Conservation (phyloP, 2,329 filamentous ascomycete genomes). For the Cladorrhinum sp. region DNA sequence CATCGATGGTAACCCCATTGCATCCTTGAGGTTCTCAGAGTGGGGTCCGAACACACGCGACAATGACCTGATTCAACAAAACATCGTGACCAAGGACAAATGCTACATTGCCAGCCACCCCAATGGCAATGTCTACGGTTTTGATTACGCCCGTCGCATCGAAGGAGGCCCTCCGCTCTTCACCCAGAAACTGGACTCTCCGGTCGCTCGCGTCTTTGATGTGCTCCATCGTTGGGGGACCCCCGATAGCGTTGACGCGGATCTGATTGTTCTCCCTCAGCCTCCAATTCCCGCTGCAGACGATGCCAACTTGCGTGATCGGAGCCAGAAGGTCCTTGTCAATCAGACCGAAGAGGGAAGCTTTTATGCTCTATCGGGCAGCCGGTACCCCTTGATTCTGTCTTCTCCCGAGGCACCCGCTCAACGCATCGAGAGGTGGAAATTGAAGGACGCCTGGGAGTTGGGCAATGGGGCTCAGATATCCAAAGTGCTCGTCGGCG, state of each 20-base stretch:
- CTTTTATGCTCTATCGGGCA: constrained; percentile 92
- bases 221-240: constrained; percentile 71
- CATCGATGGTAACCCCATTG: constrained; percentile 70
- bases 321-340: constrained; percentile 70
- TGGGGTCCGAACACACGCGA: constrained; percentile 94
- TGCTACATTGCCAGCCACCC: constrained; percentile 85
- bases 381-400: constrained; percentile 79
- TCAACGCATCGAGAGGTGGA: constrained; percentile 45
- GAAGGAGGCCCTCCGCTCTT: constrained; percentile 55
- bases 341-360: constrained; percentile 83
- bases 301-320: constrained; percentile 47
- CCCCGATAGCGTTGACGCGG: constrained; percentile 61
- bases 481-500: constrained; percentile 64
- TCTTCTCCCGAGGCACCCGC: constrained; percentile 54
- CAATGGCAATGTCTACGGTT: constrained; percentile 78
- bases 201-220: constrained; percentile 86
- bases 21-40: constrained; percentile 87
- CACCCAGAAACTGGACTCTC: constrained; percentile 66
- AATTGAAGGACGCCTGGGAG: constrained; percentile 39
- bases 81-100: constrained; percentile 75
- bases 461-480: constrained; percentile 45
- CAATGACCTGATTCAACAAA: constrained; percentile 80
- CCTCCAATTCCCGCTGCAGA: constrained; percentile 63
- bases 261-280: constrained; percentile 82
- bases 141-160: constrained; percentile 62